Evolutionary conservation across 1,284 basidiomycete species (phyloP).

Genomic region (Wolfiporia cocos): DNA sequence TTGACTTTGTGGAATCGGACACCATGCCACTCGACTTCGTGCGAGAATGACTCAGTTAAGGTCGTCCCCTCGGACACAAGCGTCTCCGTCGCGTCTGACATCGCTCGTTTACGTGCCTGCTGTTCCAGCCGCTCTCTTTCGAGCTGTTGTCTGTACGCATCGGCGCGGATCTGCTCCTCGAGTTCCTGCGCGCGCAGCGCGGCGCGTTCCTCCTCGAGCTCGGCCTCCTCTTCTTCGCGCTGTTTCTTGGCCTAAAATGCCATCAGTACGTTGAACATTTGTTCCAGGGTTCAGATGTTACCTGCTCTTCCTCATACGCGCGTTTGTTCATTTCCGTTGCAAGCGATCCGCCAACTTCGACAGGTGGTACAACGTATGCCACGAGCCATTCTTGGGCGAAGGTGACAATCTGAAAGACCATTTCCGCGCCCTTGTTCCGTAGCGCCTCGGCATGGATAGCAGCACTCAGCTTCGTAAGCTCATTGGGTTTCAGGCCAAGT

Average conservation of each 20-base stretch:
- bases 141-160: conserved; percentile 48
- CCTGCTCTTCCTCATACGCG: conserved; percentile 58
- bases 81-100: conserved; percentile 62
- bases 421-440: conserved; percentile 56
- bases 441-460: conserved; percentile 58
- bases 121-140: conserved; percentile 43
- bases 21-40: conserved; percentile 51
- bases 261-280: background rate
- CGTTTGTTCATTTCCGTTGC: conserved; percentile 70
- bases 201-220: conserved; percentile 38
- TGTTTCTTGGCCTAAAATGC: conserved; percentile 29
- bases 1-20: conserved; percentile 58
- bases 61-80: conserved; percentile 38
- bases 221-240: conserved; percentile 45
- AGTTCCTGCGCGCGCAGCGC: conserved; percentile 46
- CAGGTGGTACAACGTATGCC: conserved; percentile 46
- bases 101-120: conserved; percentile 50
- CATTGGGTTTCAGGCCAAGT: conserved; percentile 45
- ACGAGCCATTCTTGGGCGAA: conserved; percentile 68
- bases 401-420: conserved; percentile 70
- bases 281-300: conserved; percentile 15
- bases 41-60: conserved; percentile 53
- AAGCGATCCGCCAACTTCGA: conserved; percentile 59
- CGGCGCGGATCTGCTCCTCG: conserved; percentile 57
- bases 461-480: conserved; percentile 47